These are phyloP conservation scores for Leccinum boreale DNA, from an alignment of 768 basidiomycete genomes.

Conservation along the genomic window DNA sequence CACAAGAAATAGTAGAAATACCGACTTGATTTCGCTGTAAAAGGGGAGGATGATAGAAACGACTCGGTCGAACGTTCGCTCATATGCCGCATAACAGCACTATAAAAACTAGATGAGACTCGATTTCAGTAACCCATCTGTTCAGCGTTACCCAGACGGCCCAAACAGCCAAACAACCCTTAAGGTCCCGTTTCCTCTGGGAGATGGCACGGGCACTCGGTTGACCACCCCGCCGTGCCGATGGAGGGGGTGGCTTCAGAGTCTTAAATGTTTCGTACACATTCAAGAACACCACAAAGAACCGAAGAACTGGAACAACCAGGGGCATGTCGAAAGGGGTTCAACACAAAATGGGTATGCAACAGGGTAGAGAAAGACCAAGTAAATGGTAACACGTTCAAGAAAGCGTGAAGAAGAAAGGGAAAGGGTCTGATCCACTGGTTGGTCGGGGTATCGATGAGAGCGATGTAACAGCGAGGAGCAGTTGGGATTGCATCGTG, in stretches of 20 bases:
- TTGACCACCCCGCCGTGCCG: constrained; percentile 46
- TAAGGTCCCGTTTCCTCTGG: constrained; percentile 81
- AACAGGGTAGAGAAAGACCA: not conserved
- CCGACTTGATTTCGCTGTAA: constrained; percentile 77
- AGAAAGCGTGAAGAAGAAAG: not conserved
- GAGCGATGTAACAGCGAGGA: not conserved
- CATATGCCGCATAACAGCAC: constrained; percentile 69
- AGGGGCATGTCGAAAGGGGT: constrained; percentile 51
- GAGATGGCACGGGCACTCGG: constrained; percentile 66
- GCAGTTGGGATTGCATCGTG: constrained; percentile 7
- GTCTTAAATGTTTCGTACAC: constrained; percentile 85
- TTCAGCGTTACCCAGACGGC: constrained; percentile 68
- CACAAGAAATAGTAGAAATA: constrained; percentile 70
- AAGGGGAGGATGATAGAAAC: constrained; percentile 76
- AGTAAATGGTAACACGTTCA: not conserved
- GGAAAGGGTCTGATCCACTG: constrained; percentile 8
- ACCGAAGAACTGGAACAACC: constrained; percentile 61
- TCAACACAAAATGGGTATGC: constrained; percentile 11
- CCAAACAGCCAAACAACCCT: constrained; percentile 82
- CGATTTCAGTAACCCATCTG: constrained; percentile 4
- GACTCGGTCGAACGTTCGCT: constrained; percentile 60
- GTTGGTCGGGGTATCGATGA: constrained; percentile 18
- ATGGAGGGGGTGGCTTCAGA: constrained; percentile 61
- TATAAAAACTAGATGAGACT: constrained; percentile 29
- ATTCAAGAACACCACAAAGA: constrained; percentile 72